Conservation (phyloP, 2,329 filamentous ascomycete species). For the Ascosphaera pollenicola region DNA sequence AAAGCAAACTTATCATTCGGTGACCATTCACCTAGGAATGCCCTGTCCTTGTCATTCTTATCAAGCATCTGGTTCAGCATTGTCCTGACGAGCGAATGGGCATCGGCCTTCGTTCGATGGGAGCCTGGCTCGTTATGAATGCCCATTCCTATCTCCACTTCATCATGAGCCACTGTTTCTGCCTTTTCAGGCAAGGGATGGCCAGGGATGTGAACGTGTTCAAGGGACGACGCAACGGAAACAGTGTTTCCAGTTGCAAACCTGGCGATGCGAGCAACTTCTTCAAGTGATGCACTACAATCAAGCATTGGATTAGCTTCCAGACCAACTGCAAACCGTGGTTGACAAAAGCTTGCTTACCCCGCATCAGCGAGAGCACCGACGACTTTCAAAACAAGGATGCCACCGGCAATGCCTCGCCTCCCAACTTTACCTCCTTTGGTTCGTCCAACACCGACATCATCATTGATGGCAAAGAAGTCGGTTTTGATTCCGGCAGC, state of each 20-base stretch:
- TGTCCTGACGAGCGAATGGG: conserved; percentile 30
- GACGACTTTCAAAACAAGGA: conserved; percentile 75
- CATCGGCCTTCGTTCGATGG: conserved; percentile 25
- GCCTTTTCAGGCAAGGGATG: conserved; percentile 34
- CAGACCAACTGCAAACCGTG: not conserved
- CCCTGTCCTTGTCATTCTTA: conserved; percentile 38
- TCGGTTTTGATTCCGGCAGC: conserved; percentile 56
- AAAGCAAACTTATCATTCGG: conserved; percentile 39
- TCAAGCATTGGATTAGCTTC: conserved; percentile 2
- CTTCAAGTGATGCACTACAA: conserved; percentile 31
- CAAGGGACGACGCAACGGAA: conserved; percentile 64
- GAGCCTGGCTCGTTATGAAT: conserved; percentile 45
- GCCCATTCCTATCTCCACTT: conserved; percentile 51
- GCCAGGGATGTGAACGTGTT: conserved; percentile 86
- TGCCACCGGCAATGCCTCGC: conserved; percentile 75
- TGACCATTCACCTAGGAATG: conserved; percentile 31
- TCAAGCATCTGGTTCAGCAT: conserved; percentile 47
- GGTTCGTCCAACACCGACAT: conserved; percentile 65
- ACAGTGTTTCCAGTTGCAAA: conserved; percentile 55
- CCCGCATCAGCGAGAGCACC: conserved; percentile 63
- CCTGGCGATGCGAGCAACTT: conserved; percentile 52
- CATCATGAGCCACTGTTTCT: conserved; percentile 28
- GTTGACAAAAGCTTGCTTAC: conserved; percentile 11
- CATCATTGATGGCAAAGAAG: conserved; percentile 82
- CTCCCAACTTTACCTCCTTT: conserved; percentile 81